Percentiles rank a stretch among this genome's conserved stretches.
Conservation (phyloP, 2,329 filamentous ascomycete genomes). For the Alternaria alternata region DNA sequence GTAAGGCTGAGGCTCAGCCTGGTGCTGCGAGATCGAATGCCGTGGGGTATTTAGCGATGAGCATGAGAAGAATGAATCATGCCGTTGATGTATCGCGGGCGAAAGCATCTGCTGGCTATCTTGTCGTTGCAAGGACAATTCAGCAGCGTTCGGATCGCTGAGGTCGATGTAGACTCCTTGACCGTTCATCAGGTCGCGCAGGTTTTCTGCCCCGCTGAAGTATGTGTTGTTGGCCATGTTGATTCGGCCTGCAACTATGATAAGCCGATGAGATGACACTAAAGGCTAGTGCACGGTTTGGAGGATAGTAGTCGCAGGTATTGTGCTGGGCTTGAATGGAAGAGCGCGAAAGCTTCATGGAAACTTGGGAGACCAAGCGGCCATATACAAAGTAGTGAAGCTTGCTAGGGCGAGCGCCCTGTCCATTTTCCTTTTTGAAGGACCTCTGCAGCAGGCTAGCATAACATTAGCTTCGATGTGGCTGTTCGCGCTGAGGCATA, state of each 20-base stretch:
- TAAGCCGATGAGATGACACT: background rate
- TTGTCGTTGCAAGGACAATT: conserved; percentile 12
- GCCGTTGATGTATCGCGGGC: conserved; percentile 14
- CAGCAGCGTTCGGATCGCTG: conserved; percentile 6
- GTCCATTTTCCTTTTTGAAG: background rate
- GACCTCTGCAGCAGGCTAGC: conserved; percentile 17
- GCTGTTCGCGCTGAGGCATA: conserved; percentile 18
- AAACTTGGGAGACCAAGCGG: conserved; percentile 1
- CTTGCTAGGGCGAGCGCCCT: conserved; percentile 5
- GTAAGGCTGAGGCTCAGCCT: conserved; percentile 32
- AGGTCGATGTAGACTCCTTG: conserved; percentile 1
- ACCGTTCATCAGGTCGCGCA: conserved; percentile 6
- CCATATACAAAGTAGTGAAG: conserved; percentile 11
- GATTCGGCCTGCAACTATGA: background rate
- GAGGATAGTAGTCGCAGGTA: background rate
- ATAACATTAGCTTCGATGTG: conserved; percentile 16
- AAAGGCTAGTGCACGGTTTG: background rate
- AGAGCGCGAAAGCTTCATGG: background rate
- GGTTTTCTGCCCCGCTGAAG: conserved; percentile 6
- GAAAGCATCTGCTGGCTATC: conserved; percentile 17
- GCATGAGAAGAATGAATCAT: conserved; percentile 22
- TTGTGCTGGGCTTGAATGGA: background rate
- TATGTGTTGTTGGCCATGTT: conserved; percentile 8
- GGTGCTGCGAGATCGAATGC: conserved; percentile 9
- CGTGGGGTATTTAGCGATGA: conserved; percentile 16